Conservation (phyloP, 371 early-diverging fungal species). For the Rhizopus stolonifer region DNA sequence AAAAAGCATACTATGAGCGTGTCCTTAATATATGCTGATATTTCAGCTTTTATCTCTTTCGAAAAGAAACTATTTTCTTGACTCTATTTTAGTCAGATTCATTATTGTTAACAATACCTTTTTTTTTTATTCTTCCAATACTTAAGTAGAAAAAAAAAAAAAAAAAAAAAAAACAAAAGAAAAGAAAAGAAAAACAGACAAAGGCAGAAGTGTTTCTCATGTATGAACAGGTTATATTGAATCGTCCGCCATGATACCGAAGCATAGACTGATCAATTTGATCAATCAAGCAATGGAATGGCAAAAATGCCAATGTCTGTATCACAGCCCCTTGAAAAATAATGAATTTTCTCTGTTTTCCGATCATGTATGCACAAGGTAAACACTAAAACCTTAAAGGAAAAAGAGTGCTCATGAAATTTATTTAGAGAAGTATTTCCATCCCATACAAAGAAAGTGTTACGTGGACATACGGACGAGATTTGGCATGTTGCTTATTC, state of each 20-base stretch:
- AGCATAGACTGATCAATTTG: constrained; percentile 73
- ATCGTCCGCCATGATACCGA: constrained; percentile 86
- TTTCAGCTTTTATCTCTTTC: no score
- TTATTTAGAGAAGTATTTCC: constrained; percentile 25
- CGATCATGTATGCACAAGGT: constrained; percentile 81
- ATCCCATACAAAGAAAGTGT: constrained; percentile 52
- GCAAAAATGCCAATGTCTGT: constrained; percentile 79
- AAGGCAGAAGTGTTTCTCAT: no score
- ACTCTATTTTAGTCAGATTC: no score
- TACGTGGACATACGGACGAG: constrained; percentile 86
- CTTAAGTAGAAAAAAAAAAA: no score
- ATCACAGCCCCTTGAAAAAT: constrained; percentile 71
- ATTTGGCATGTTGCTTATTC: constrained; percentile 96
- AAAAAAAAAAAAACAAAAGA: background rate
- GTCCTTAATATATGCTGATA: no score
- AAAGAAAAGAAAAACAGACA: no score
- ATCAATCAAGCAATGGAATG: constrained; percentile 78
- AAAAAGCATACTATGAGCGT: no score
- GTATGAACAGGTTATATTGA: constrained; percentile 59
- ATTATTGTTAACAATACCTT: no score
- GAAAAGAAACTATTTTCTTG: no score
- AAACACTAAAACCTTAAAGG: constrained; percentile 11
- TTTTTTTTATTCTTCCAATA: no score
- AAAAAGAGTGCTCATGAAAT: background rate
- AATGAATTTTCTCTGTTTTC: constrained; percentile 60